phyloP scores from a whole-genome alignment of 2,329 filamentous ascomycete genomes.

The Aspergillus calidoustus region DNA sequence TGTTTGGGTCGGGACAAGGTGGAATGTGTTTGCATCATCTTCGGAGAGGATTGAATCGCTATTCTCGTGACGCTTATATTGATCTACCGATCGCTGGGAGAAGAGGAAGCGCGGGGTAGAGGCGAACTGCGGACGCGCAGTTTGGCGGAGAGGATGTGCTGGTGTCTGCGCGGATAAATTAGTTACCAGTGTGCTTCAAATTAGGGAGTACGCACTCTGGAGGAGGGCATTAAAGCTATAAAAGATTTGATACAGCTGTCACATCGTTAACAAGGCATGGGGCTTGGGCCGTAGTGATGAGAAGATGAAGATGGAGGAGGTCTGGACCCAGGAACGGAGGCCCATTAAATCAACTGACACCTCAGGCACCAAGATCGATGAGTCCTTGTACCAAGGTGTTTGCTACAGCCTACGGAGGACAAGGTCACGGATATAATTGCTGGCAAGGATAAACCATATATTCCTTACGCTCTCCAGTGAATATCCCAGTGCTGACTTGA shows the following conservation, averaged over 20 bases:
- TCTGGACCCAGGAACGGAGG: neutral
- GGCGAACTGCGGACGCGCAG: conserved; percentile 37
- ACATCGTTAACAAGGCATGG: neutral
- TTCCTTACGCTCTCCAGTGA: neutral
- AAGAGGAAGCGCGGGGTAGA: conserved; percentile 39
- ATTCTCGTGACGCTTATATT: conserved; percentile 6
- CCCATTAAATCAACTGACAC: neutral
- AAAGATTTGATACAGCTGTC: neutral
- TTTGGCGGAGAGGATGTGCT: conserved; percentile 34
- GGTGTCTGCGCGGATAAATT: conserved; percentile 27
- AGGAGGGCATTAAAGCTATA: conserved; percentile 22
- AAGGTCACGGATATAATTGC: neutral
- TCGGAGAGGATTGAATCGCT: conserved; percentile 23
- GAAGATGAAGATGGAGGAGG: neutral
- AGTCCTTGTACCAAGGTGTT: neutral
- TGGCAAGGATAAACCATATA: neutral
- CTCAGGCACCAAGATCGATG: neutral
- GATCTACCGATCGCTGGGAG: conserved; percentile 28
- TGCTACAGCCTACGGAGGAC: neutral
- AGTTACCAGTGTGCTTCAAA: neutral
- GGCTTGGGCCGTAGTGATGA: neutral
- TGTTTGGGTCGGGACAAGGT: conserved; percentile 1
- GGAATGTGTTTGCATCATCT: neutral
- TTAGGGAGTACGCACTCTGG: conserved; percentile 14
- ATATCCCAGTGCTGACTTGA: neutral